Evolutionary conservation across 345 rosid genomes (phyloP).

Genomic region (Sonneratia caseolaris): DNA sequence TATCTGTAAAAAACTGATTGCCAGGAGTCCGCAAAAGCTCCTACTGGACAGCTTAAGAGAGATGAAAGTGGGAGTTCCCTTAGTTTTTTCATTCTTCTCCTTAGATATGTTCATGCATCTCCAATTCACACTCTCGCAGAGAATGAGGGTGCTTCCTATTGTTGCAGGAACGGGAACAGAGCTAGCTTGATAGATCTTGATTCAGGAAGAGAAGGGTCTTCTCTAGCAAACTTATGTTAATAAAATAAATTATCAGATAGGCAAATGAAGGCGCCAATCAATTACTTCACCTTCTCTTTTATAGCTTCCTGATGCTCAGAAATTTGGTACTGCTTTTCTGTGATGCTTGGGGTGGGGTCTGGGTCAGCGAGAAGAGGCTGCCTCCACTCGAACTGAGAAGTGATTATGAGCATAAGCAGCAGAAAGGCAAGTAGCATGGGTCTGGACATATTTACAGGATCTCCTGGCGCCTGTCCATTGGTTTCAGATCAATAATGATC

Average conservation of each 20-base stretch:
- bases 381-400: slow-evolving; percentile 93
- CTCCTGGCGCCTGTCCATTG: slow-evolving; percentile 11
- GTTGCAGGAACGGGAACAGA: neutral
- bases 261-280: neutral
- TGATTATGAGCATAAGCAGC: slow-evolving; percentile 58
- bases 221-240: neutral
- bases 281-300: slow-evolving; percentile 59
- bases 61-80: neutral
- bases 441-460: slow-evolving; percentile 50
- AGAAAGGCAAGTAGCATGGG: slow-evolving; percentile 69
- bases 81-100: neutral
- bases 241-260: neutral
- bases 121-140: neutral
- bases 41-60: neutral
- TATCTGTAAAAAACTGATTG: neutral
- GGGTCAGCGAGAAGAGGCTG: slow-evolving; percentile 64
- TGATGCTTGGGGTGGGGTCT: slow-evolving; percentile 33
- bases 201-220: neutral
- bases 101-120: neutral
- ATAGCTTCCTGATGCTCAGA: slow-evolving; percentile 60
- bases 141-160: neutral
- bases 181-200: neutral
- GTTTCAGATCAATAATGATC: neutral
- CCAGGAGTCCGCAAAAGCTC: neutral
- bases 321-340: slow-evolving; percentile 48